Base-by-base conservation (phyloP, 768 basidiomycete genomes). In the Tephrocybe sp. region DNA sequence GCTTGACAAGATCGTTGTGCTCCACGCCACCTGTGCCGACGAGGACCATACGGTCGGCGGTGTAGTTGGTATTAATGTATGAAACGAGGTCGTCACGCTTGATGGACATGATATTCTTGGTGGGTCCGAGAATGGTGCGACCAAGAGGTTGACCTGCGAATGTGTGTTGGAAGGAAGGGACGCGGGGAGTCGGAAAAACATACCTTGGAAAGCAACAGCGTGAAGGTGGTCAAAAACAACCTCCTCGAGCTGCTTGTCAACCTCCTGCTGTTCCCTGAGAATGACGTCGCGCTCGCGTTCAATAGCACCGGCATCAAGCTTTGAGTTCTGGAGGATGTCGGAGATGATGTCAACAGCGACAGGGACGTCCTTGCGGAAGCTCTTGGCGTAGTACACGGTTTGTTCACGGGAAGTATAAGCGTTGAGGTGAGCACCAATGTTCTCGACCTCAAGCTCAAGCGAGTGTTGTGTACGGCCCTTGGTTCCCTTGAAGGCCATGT, bases 161-260 rank as follows among this genome's bases (percentile, higher is more conserved):
- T 10, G 38, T 17, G 22, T 5, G 52, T 16, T 43, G 53, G 41
- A 53, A 4, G 56, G 36, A 41, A 16, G 33, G 40, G 51, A 39
- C 47, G 34, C 51, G 54, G 51, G 54, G 52, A 45, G 39, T n/a
- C 40, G 30, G 49, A 23, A 50, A 36, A 17, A 75, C 82, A 59
- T 65, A 95, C 95, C 84, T 72, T 95, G 92, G 83, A 94, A 99
- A 48, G 97, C 97, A 56, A 98, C 85, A 39, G 96, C 78, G 69
- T 99, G 97, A 52, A 99, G 73, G 67, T 99, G 97, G 73, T 98
- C 97, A 62, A 99, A 98, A 8, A 98, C 92, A 62, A 98, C 95
- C 70, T 98, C 97, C 74, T 98, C 95, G 45, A 90, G 72, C 76
- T 97, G 94, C 76, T 98, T 98, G 73, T 97, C 94, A 26, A 98